Evolutionary conservation across 1,139 yeast genomes (phyloP).

Genomic region (Suhomyces ambrosiae): DNA sequence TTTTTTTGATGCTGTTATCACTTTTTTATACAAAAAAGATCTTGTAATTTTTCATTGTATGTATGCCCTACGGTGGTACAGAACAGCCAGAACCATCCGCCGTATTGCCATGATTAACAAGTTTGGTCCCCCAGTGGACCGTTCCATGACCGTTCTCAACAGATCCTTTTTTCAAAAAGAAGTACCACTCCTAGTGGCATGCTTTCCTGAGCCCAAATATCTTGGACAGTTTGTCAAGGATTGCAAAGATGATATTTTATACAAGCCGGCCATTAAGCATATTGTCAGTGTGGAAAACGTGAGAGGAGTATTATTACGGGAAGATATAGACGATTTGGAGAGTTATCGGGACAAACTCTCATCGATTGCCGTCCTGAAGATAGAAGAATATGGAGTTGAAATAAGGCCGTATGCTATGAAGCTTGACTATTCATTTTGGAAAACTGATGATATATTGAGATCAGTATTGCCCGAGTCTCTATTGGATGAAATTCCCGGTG

Average conservation of each 20-base stretch:
- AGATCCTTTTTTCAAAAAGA: constrained; percentile 58
- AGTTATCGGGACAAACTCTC: constrained; percentile 45
- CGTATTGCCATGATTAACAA: constrained; percentile 24
- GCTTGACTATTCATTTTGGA: constrained; percentile 81
- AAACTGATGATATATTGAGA: constrained; percentile 77
- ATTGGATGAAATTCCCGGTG: constrained; percentile 77
- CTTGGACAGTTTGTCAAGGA: constrained; percentile 57
- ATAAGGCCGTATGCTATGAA: constrained; percentile 57
- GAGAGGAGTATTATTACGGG: constrained; percentile 67
- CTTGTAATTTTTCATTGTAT: too few relatives aligned
- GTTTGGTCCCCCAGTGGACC: constrained; percentile 66
- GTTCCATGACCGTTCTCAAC: constrained; percentile 68
- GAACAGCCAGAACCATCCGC: constrained; percentile 9
- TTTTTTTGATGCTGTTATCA: constrained; percentile 1
- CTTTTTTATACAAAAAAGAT: too few relatives aligned
- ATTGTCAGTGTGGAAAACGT: constrained; percentile 51
- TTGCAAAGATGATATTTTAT: constrained; percentile 58
- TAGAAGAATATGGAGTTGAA: constrained; percentile 49
- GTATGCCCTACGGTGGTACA: too few relatives aligned
- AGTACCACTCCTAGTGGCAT: constrained; percentile 64
- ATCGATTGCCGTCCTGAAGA: constrained; percentile 40
- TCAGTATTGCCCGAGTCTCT: constrained; percentile 76
- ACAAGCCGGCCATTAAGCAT: constrained; percentile 65
- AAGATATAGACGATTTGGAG: constrained; percentile 44
- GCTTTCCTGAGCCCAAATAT: constrained; percentile 65